Base-by-base conservation (phyloP, 768 basidiomycete genomes). In the Tulasnella sp. region DNA sequence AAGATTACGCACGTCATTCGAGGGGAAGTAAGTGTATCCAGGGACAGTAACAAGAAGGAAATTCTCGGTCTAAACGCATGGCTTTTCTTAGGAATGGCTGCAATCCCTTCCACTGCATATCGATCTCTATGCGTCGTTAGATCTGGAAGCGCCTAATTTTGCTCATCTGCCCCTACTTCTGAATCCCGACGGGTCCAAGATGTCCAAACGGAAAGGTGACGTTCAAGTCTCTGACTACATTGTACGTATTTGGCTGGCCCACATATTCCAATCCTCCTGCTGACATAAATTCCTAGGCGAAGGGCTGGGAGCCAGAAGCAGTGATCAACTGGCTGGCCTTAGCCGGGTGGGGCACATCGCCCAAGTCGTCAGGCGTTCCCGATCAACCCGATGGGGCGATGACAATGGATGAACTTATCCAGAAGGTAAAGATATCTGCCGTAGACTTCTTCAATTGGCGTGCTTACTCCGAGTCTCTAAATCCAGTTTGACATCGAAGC, bases 171-270 rank as follows among this genome's bases (percentile, higher is more conserved):
- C 98, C 0, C 87, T 99, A 46, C 86, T 99, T 1, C 86, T 98
- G 37, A 98, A 99, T 81, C 86, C 91, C 0, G 94, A 98, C 83
- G 95, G 96, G 0, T 88, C 91, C 7, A 99, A 99, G 83, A 94
- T 99, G 90, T 95, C 93, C 16, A 99, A 99, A 83, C 89, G 98
- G 18, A 91, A 92, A 48, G 96, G 95, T 5, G 94, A 97, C 81
- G 95, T 96, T 1, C 88, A 89, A 46, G 95, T 98, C 9, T 85
- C 91, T 46, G 92, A 95, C 80, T 99, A 94, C 82, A 92, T 94
- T 79, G 96, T 95, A 82, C 75, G 87, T 83, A 3, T 40, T 57
- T 29, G 6, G 23, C 16, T 69, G 5, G 18, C 39, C 13, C 2
- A 67, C 5, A 67, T 55, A 3, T 26, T 20, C 42, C 35, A 42